Base-by-base conservation (phyloP, 805 yeast genomes). In the Candida bentonensis region DNA sequence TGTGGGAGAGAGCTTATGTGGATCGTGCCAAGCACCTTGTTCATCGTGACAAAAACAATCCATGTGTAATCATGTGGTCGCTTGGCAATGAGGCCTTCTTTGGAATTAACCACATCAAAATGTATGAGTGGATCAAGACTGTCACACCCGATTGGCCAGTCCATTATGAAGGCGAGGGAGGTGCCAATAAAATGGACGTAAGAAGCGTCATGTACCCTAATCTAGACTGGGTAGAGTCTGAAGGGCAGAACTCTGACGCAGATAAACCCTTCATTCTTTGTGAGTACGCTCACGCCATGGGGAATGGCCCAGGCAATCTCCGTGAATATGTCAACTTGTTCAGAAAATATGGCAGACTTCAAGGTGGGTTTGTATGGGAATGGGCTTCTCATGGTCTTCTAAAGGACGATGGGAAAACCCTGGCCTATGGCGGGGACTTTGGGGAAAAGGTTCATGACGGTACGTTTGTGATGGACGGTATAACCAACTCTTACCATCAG, bases 281-380 rank as follows among this genome's bases (percentile, higher is more conserved):
- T 47, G 68, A 64, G 49, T 64, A 61, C 47, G 63, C 54, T 4
- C 67, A 64, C 48, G 65, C 67, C 7, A 62, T 63, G 66, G 68
- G 68, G 3, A 63, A 62, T 44, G 65, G 66, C 0, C 67, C 67
- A 7, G 68, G 68, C 1, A 54, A 53, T 7, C 30, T 61, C 30
- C 49, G 52, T 41, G 65, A 63, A 40, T 64, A 64, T 42, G 57
- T 55, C 49, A 63, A 63, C 11, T 41, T 56, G 26, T 62, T 64
- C 47, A 52, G 60, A 23, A 54, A 59, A 42, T 45, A 58, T 42
- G 53, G 51, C 1, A 44, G 55, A 15, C 42, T 63, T 5, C 65
- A 60, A 45, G 68, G 68, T 20, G 68, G 68, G 7, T 63, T 61
- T 47, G 52, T 63, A 5, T 64, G 68, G 68, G 68, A 64, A 47